Conservation (phyloP, 805 yeast genomes). For the Debaryomyces prosopidis region DNA sequence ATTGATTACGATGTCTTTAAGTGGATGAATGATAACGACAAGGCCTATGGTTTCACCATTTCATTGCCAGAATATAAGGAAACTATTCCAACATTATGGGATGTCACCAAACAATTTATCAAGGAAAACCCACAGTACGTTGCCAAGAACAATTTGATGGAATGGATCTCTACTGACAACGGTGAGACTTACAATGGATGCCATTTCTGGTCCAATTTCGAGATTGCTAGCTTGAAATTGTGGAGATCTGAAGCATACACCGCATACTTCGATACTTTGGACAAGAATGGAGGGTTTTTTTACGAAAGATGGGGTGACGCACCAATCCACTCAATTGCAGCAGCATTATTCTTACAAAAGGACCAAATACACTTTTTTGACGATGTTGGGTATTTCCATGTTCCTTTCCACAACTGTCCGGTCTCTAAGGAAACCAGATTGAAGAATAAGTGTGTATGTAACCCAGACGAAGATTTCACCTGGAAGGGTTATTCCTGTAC, state of each 20-base stretch:
- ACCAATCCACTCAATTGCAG: constrained; percentile 87
- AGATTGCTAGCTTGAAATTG: constrained; percentile 68
- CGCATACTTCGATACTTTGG: constrained; percentile 69
- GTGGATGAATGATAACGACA: constrained; percentile 69
- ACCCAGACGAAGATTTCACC: constrained; percentile 71
- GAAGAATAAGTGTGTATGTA: constrained; percentile 69
- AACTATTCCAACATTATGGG: constrained; percentile 85
- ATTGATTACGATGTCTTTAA: constrained; percentile 82
- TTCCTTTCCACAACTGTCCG: constrained; percentile 83
- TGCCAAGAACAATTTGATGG: constrained; percentile 62
- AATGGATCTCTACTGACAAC: constrained; percentile 64
- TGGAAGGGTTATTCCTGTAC: constrained; percentile 77
- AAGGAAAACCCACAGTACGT: constrained; percentile 56
- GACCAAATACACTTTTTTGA: constrained; percentile 74
- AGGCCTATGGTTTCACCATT: constrained; percentile 84
- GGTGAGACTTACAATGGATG: constrained; percentile 75
- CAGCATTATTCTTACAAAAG: constrained; percentile 69
- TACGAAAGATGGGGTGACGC: constrained; percentile 96
- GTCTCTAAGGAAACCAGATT: constrained; percentile 58
- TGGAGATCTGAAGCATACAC: constrained; percentile 74
- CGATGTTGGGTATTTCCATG: constrained; percentile 83
- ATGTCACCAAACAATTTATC: constrained; percentile 65
- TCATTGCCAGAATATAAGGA: constrained; percentile 77
- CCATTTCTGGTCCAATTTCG: constrained; percentile 90
- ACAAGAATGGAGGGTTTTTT: constrained; percentile 82